Conservation (phyloP, 2,329 filamentous ascomycete genomes). For the Neurospora sp. region DNA sequence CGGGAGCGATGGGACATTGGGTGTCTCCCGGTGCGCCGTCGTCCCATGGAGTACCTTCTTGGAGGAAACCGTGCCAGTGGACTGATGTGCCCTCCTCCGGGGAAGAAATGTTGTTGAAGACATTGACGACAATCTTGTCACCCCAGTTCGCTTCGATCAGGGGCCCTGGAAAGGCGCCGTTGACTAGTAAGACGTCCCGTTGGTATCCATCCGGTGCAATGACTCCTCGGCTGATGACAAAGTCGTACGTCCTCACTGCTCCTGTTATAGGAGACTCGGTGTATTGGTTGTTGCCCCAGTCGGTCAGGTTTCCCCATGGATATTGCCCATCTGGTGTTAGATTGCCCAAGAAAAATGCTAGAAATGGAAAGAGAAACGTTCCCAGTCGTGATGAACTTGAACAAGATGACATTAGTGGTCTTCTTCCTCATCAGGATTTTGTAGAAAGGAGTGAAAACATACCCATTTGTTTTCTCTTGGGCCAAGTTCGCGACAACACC, state of each 20-base stretch:
- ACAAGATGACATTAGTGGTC: conserved; percentile 1
- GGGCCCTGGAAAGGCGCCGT: conserved; percentile 58
- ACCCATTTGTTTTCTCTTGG: conserved; percentile 31
- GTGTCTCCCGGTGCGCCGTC: conserved; percentile 41
- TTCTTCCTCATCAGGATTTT: not conserved
- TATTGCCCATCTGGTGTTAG: conserved; percentile 34
- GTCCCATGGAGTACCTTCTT: conserved; percentile 39
- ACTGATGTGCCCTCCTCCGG: conserved; percentile 37
- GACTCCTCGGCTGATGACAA: conserved; percentile 37
- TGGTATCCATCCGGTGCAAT: conserved; percentile 48
- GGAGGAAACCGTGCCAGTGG: conserved; percentile 46
- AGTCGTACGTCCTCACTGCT: conserved; percentile 44
- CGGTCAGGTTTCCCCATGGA: conserved; percentile 40
- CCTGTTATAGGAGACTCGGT: conserved; percentile 39
- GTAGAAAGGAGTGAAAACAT: conserved; percentile 1
- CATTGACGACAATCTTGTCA: conserved; percentile 40
- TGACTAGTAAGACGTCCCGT: conserved; percentile 46
- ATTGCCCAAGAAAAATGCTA: conserved; percentile 37
- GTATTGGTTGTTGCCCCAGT: conserved; percentile 39
- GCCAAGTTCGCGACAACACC: conserved; percentile 16
- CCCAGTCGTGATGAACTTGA: conserved; percentile 31
- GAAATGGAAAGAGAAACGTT: conserved; percentile 26
- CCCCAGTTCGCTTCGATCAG: conserved; percentile 55
- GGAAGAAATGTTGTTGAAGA: conserved; percentile 56
- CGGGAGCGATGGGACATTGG: conserved; percentile 59